Evolutionary conservation across 1,284 basidiomycete species (phyloP).

Genomic region (Microbotryum scabiosae): DNA sequence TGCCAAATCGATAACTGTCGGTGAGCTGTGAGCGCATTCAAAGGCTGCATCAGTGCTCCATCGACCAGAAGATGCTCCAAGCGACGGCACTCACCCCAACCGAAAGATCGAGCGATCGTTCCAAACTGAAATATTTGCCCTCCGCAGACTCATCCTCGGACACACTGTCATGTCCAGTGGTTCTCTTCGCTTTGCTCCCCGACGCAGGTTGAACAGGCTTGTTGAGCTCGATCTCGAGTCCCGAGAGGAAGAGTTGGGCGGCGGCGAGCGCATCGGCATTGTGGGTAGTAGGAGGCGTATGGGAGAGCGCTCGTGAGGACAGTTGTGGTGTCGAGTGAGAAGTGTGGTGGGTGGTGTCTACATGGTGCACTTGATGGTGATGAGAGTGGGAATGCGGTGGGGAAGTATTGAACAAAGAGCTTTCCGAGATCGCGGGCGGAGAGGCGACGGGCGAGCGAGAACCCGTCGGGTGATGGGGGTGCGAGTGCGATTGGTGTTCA

Average conservation of each 20-base stretch:
- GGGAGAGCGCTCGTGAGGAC: background rate
- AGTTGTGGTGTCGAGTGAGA: background rate
- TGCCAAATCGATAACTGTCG: conserved; percentile 23
- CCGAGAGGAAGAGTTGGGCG: conserved; percentile 10
- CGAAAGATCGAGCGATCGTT: conserved; percentile 22
- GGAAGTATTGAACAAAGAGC: conserved; percentile 6
- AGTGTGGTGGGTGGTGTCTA: background rate
- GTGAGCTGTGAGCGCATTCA: conserved; percentile 9
- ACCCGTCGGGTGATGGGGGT: background rate
- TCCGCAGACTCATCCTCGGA: conserved; percentile 16
- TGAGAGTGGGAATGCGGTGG: background rate
- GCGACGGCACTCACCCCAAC: conserved; percentile 16
- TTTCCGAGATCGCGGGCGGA: background rate
- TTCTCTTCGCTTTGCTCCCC: background rate
- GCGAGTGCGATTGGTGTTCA: background rate
- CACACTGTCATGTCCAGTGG: background rate
- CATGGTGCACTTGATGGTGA: background rate
- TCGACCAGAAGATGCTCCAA: background rate
- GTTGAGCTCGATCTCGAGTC: conserved; percentile 16
- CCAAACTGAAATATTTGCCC: conserved; percentile 9
- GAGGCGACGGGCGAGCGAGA: background rate
- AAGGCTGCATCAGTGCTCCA: background rate
- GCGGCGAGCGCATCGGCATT: conserved; percentile 9
- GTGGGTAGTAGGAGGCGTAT: conserved; percentile 4
- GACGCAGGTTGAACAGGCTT: conserved; percentile 13